A percentile compares a stretch with the other conserved stretches of the same genome.
phyloP scores from a whole-genome alignment of 1,284 basidiomycete genomes.

The Melanopsichium pennsylvanicum region DNA sequence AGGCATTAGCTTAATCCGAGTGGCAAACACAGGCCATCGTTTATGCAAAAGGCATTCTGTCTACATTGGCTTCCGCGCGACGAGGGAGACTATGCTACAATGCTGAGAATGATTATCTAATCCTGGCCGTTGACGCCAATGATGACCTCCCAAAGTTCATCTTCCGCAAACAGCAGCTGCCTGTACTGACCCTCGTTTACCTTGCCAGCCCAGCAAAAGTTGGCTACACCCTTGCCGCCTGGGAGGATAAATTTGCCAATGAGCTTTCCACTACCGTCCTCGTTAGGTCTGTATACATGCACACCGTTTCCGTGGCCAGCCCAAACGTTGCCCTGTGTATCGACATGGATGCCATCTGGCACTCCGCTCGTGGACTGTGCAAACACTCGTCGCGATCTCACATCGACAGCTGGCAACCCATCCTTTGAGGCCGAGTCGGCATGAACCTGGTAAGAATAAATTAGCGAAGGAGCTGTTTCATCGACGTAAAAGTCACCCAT shows the following conservation, averaged over 20 bases:
- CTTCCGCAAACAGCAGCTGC: slow-evolving; percentile 45
- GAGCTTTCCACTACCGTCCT: slow-evolving; percentile 29
- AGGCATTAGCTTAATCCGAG: no score
- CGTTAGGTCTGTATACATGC: slow-evolving; percentile 39
- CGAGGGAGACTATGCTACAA: no score
- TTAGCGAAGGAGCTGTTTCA: slow-evolving; percentile 16
- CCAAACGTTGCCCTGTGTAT: slow-evolving; percentile 43
- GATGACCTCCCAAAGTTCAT: slow-evolving; percentile 46
- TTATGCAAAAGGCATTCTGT: no score
- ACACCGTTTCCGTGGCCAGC: slow-evolving; percentile 46
- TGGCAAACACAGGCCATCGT: no score
- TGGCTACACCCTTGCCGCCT: slow-evolving; percentile 39
- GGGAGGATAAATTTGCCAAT: slow-evolving; percentile 49
- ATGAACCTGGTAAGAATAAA: slow-evolving; percentile 36
- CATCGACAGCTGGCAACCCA: slow-evolving; percentile 21
- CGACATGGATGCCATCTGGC: slow-evolving; percentile 46
- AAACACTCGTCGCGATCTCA: slow-evolving; percentile 21
- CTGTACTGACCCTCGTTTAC: slow-evolving; percentile 19
- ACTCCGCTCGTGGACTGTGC: slow-evolving; percentile 30
- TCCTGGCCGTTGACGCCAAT: slow-evolving; percentile 39
- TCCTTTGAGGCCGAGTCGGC: slow-evolving; percentile 17
- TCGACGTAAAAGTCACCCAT: slow-evolving; percentile 43
- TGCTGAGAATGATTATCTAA: no score
- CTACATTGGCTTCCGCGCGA: no score
- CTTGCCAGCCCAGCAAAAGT: slow-evolving; percentile 51